These are phyloP conservation scores for Aureobasidium mangrovei DNA, from an alignment of 2,329 filamentous ascomycete species.

Conservation along the genomic window DNA sequence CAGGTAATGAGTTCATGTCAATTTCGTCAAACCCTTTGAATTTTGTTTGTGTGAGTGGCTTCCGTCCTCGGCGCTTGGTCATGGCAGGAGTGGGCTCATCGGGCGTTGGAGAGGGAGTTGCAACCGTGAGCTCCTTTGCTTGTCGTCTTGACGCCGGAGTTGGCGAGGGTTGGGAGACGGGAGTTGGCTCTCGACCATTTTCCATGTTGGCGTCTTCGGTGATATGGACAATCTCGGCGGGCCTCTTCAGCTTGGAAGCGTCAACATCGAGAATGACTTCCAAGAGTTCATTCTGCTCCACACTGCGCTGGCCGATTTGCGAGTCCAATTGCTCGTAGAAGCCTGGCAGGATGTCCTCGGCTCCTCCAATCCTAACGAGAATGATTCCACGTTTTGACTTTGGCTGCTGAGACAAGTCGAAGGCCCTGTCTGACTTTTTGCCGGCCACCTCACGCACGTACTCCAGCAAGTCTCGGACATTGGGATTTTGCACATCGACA, in stretches of 20 bases:
- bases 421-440: constrained; percentile 49
- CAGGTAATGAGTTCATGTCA: constrained; percentile 25
- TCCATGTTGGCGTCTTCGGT: background rate
- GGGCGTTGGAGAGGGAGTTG: background rate
- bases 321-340: constrained; percentile 46
- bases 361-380: constrained; percentile 62
- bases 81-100: background rate
- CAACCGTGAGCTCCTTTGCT: background rate
- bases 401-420: constrained; percentile 23
- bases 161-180: background rate
- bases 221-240: constrained; percentile 39
- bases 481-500: constrained; percentile 56
- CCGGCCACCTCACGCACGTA: constrained; percentile 69
- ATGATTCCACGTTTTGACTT: constrained; percentile 52
- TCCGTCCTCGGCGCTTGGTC: constrained; percentile 2
- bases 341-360: constrained; percentile 25
- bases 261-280: constrained; percentile 81
- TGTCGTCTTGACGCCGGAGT: background rate
- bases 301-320: constrained; percentile 67
- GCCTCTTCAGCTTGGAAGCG: constrained; percentile 59
- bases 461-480: constrained; percentile 59
- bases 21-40: constrained; percentile 50
- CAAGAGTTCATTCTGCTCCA: constrained; percentile 85
- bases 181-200: background rate
- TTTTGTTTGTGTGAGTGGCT: constrained; percentile 29